These are phyloP conservation scores for Camelina sativa DNA, from an alignment of 345 rosid species.

Conservation along the genomic window DNA sequence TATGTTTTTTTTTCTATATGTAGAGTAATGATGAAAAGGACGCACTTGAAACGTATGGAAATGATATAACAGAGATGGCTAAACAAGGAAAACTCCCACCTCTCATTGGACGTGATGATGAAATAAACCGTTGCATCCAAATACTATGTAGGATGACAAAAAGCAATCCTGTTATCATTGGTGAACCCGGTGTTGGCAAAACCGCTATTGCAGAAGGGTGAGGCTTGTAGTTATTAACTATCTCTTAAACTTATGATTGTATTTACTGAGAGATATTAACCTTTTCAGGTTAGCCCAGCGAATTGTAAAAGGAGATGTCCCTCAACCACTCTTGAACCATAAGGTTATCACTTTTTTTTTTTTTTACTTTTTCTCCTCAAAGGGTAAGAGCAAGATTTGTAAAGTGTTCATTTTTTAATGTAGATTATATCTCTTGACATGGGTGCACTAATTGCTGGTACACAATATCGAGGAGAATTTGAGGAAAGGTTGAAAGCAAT, in stretches of 20 bases:
- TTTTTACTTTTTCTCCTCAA: background rate
- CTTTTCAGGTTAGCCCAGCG: conserved; percentile 74
- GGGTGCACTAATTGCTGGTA: conserved; percentile 88
- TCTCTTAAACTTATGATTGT: conserved; percentile 3
- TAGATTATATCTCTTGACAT: conserved; percentile 85
- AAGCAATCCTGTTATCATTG: background rate
- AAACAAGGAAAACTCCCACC: conserved; percentile 3
- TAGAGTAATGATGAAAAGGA: background rate
- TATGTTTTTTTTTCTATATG: background rate
- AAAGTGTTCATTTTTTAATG: conserved; percentile 20
- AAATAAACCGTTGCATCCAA: background rate
- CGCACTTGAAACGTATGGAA: background rate
- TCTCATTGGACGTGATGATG: background rate
- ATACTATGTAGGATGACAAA: background rate
- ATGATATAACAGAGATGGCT: background rate
- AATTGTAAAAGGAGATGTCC: conserved; percentile 90
- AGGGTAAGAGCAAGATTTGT: background rate
- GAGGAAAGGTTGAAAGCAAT: conserved; percentile 88
- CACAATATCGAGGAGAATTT: conserved; percentile 76
- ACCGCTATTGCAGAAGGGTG: conserved; percentile 34
- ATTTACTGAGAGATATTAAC: conserved; percentile 4
- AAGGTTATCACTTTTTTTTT: conserved; percentile 19
- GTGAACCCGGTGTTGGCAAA: background rate
- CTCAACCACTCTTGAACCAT: conserved; percentile 72
- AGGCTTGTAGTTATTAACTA: background rate